Conservation (phyloP, 2,329 filamentous ascomycete species). For the Beauveria scarabaeidicola region DNA sequence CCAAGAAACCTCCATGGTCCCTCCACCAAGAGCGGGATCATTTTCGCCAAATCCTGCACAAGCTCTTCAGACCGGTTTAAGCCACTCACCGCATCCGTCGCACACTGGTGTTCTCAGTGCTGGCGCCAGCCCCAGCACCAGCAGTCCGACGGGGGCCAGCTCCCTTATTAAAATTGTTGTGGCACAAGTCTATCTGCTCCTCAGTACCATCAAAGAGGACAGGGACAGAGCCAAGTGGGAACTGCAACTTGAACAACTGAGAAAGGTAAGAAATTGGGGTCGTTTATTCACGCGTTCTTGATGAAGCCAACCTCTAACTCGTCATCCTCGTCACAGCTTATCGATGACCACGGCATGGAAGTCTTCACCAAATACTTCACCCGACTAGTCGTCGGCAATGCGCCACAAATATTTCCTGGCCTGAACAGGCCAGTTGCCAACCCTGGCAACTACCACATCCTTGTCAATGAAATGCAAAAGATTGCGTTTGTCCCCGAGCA, state of each 20-base stretch:
- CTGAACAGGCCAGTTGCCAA: conserved; percentile 64
- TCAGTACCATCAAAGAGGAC: conserved; percentile 92
- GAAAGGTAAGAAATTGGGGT: conserved; percentile 56
- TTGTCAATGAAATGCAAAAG: conserved; percentile 79
- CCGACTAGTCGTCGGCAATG: conserved; percentile 85
- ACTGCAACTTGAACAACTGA: conserved; percentile 80
- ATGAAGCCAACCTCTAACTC: conserved; percentile 12
- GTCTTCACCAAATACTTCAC: conserved; percentile 94
- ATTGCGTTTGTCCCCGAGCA: conserved; percentile 72
- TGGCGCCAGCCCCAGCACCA: conserved; percentile 53
- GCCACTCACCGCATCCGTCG: conserved; percentile 49
- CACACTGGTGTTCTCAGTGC: conserved; percentile 49
- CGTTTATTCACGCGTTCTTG: background rate
- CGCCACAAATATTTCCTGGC: conserved; percentile 80
- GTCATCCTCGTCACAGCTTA: conserved; percentile 51
- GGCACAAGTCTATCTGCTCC: conserved; percentile 87
- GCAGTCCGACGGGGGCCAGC: conserved; percentile 52
- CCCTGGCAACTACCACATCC: conserved; percentile 73
- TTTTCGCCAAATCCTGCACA: conserved; percentile 55
- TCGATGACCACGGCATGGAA: conserved; percentile 99
- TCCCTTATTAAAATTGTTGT: conserved; percentile 88
- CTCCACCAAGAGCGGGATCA: conserved; percentile 53
- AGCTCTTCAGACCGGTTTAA: conserved; percentile 46
- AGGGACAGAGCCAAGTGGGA: conserved; percentile 88
- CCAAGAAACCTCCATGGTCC: conserved; percentile 45